Conservation (phyloP, 148 eudicot genomes). For the Amaranthus hypochondriacus region DNA sequence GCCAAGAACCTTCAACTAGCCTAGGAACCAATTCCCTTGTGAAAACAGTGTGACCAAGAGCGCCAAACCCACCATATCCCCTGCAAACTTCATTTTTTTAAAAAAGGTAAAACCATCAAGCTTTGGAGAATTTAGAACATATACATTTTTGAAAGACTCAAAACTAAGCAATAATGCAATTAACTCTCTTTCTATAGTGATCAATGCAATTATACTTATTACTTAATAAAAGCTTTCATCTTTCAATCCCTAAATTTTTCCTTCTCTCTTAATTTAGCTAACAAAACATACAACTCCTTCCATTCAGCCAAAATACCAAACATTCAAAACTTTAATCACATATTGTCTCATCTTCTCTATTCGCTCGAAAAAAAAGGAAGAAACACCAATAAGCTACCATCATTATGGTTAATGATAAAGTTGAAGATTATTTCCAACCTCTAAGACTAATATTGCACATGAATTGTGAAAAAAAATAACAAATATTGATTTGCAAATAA, state of each 20-base stretch:
- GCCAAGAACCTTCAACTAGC: constrained; percentile 83
- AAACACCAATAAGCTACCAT: too few species aligned
- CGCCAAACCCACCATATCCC: constrained; percentile 99
- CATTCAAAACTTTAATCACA: too few species aligned
- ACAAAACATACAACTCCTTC: too few species aligned
- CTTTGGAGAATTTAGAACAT: constrained; percentile 20
- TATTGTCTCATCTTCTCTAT: too few species aligned
- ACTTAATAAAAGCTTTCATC: too few species aligned
- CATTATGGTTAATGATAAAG: too few species aligned
- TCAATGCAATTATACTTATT: too few species aligned
- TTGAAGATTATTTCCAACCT: neutral
- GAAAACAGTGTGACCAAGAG: constrained; percentile 90
- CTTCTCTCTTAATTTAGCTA: too few species aligned
- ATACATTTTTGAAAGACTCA: neutral
- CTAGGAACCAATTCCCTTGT: constrained; percentile 78
- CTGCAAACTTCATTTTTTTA: constrained; percentile 66
- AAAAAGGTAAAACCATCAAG: constrained; percentile 41
- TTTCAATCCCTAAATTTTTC: too few species aligned
- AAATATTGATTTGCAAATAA: neutral
- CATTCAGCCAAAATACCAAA: too few species aligned
- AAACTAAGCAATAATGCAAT: neutral
- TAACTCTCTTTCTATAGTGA: neutral
- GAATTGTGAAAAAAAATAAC: neutral
- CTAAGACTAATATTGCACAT: neutral
- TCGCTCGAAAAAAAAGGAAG: too few species aligned